Percentiles rank a stretch among this genome's conserved stretches.
Evolutionary conservation across 169 alveolate genomes (phyloP).

Genomic region (Cryptosporidium baileyi): DNA sequence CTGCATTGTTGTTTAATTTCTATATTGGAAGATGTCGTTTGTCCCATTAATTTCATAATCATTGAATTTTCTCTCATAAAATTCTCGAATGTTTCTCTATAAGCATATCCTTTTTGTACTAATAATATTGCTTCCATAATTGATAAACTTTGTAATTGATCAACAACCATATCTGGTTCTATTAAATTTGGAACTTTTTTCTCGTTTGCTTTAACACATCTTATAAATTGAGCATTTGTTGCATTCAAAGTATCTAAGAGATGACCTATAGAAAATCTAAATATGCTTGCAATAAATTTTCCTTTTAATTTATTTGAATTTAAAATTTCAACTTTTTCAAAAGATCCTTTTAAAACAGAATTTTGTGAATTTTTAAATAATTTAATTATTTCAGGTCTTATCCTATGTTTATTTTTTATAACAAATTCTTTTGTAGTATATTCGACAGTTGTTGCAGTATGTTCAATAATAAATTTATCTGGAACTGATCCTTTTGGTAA

Average conservation of each 20-base stretch:
- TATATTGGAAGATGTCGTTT: conserved; percentile 25
- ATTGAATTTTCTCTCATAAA: conserved; percentile 70
- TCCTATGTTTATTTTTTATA: conserved; percentile 72
- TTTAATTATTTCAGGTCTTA: conserved; percentile 70
- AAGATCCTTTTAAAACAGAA: conserved; percentile 46
- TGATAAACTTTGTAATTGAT: conserved; percentile 54
- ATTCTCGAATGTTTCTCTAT: conserved; percentile 73
- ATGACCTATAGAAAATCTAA: conserved; percentile 72
- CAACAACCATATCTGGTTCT: conserved; percentile 68
- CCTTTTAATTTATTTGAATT: conserved; percentile 74
- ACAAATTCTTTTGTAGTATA: conserved; percentile 75
- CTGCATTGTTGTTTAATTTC: conserved; percentile 58
- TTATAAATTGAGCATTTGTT: conserved; percentile 74
- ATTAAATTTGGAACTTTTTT: conserved; percentile 52
- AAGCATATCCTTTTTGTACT: conserved; percentile 62
- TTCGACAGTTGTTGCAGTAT: conserved; percentile 75
- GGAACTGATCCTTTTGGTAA: conserved; percentile 73
- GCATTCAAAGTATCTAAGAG: conserved; percentile 67
- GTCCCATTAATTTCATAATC: conserved; percentile 73
- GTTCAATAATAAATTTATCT: conserved; percentile 57
- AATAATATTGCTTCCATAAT: conserved; percentile 62
- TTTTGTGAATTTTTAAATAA: conserved; percentile 70
- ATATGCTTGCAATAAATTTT: conserved; percentile 74
- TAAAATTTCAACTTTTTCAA: conserved; percentile 70
- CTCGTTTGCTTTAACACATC: conserved; percentile 69